Evolutionary conservation across 179 eudicot species (phyloP), one percentile per base, ranked within the genome.

Genomic region (Heliamphora pulchella): DNA sequence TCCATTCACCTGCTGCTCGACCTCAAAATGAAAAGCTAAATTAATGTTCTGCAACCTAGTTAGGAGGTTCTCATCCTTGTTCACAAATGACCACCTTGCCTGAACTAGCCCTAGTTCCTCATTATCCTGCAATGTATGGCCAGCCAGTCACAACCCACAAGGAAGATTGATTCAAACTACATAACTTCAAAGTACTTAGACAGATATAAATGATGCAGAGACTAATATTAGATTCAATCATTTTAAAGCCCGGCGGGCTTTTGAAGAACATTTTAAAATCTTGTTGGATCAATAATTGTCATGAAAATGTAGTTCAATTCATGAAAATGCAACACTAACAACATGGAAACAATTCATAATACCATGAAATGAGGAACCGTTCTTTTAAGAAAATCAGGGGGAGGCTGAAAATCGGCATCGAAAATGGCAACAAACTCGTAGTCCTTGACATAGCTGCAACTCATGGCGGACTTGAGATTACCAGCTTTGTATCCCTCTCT

Each of bases 1-100:
- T 8, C 98, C 99, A 78, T 96, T 96, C 73, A 96, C 99, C 86
- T 96, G 99, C 71, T 96, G 99, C 88, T 96, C 99, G 71, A 96
- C 99, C 79, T 94, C 98, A 79, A 96, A 94, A 88, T 94, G 99
- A 71, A 96, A 96, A 31, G 98, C 87, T 81, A 96, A 87, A 84
- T 96, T 96, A 46, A 94, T 87, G 90, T 90, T 85, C 74, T 96
- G 99, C 75, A 96, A 72, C 78, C 99, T 85, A 8, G 97, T 94
- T 58, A 94, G 88, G 66, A 94, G 83, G 79, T 94, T 94, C 80
- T 94, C 98, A 68, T 94, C 98, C 84, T 89, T 88, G 89, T 94
- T 94, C 80, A 93, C 97, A 84, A 94, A 94, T 5, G 98, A 93
- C 98, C 98, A 94, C 71, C 98, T 89, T 39, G 98, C 92, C 65